A percentile compares a stretch with the other conserved stretches of the same genome.
These are phyloP conservation scores for Gaertneriomyces semiglobifer DNA, from an alignment of 192 early-diverging fungal genomes.

Conservation along the genomic window DNA sequence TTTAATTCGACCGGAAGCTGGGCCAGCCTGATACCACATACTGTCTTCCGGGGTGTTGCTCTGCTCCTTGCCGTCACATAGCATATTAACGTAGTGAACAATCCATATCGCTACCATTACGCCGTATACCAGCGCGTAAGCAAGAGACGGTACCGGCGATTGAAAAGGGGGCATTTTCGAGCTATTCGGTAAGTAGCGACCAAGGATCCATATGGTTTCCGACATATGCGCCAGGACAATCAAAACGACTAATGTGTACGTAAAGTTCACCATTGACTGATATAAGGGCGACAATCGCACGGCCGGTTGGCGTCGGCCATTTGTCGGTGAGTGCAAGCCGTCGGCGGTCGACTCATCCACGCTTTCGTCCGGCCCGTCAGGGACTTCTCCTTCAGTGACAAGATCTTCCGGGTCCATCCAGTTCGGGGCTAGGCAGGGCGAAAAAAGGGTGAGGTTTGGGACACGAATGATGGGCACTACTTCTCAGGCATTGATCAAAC, in stretches of 20 bases:
- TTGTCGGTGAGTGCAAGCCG: not conserved
- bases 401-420: conserved; percentile 4
- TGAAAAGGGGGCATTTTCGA: conserved; percentile 6
- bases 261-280: not conserved
- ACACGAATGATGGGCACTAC: not conserved
- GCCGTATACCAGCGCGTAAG: not conserved
- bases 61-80: conserved; percentile 40
- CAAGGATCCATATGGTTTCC: not conserved
- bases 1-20: not conserved
- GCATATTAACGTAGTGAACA: conserved; percentile 43
- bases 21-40: not conserved
- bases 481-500: not conserved
- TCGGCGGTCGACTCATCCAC: conserved; percentile 1
- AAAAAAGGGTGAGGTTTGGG: not conserved
- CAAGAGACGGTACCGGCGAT: not conserved
- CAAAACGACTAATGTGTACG: not conserved
- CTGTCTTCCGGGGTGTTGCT: not conserved
- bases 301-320: not conserved
- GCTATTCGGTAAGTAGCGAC: conserved; percentile 5
- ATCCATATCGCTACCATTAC: conserved; percentile 34
- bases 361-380: conserved; percentile 3
- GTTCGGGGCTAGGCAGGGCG: not conserved
- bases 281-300: not conserved
- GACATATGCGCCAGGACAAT: conserved; percentile 3
- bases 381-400: conserved; percentile 3